Evolutionary conservation across 2,329 filamentous ascomycete genomes (phyloP).

Genomic region (Sporothrix mexicana): DNA sequence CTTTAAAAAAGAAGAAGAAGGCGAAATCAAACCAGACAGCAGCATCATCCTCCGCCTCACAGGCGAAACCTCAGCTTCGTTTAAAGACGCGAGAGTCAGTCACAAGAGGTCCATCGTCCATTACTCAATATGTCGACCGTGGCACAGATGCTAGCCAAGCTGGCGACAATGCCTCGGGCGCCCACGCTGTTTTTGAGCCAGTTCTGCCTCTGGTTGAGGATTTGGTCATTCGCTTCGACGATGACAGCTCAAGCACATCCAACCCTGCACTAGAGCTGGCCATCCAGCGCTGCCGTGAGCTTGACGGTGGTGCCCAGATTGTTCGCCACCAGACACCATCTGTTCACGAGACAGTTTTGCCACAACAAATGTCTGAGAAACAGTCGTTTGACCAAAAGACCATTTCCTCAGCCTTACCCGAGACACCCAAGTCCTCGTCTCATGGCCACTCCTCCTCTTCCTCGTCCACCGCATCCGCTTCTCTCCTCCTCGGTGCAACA

Average conservation of each 20-base stretch:
- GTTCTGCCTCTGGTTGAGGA: constrained; percentile 62
- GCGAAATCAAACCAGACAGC: not conserved
- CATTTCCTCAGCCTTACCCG: constrained; percentile 20
- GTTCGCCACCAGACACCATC: not conserved
- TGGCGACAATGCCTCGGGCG: constrained; percentile 26
- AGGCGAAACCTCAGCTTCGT: constrained; percentile 9
- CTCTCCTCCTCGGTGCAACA: not conserved
- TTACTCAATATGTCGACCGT: constrained; percentile 46
- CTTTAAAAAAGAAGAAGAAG: constrained; percentile 7
- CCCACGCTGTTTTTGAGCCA: constrained; percentile 45
- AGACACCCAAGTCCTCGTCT: constrained; percentile 28
- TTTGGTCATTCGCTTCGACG: constrained; percentile 60
- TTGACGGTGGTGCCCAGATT: constrained; percentile 28
- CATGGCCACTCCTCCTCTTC: constrained; percentile 1
- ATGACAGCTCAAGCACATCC: constrained; percentile 49
- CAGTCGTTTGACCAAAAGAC: constrained; percentile 24
- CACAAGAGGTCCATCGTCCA: not conserved
- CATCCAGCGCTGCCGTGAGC: constrained; percentile 52
- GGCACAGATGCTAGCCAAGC: constrained; percentile 46
- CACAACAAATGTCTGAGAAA: not conserved
- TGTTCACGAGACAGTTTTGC: not conserved
- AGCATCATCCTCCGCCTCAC: not conserved
- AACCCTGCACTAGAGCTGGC: constrained; percentile 54
- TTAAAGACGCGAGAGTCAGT: not conserved
- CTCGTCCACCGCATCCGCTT: not conserved